These are phyloP conservation scores for Cryptosporidium sp. DNA, from an alignment of 169 alveolate species.

Conservation along the genomic window DNA sequence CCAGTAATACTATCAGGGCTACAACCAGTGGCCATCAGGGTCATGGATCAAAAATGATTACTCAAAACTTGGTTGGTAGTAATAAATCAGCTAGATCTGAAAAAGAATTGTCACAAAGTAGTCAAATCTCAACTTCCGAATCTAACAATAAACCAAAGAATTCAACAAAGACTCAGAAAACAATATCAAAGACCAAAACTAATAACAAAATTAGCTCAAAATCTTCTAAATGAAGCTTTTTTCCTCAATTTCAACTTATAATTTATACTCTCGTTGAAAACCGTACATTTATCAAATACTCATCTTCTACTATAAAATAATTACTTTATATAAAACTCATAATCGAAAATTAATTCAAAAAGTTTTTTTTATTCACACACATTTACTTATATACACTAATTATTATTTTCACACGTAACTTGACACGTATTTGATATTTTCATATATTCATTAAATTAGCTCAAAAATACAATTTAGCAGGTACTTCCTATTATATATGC, in stretches of 20 bases:
- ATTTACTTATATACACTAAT: too few species aligned
- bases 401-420: background rate
- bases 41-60: background rate
- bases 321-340: too few species aligned
- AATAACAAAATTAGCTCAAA: slow-evolving; percentile 1
- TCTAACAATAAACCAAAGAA: background rate
- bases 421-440: background rate
- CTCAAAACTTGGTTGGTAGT: background rate
- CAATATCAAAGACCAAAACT: background rate
- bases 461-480: background rate
- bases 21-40: background rate
- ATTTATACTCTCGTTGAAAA: too few species aligned
- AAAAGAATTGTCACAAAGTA: background rate
- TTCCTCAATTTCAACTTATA: background rate
- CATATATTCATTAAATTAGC: too few species aligned
- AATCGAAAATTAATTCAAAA: background rate
- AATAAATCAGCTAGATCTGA: background rate
- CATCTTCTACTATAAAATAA: too few species aligned
- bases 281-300: background rate
- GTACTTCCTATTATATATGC: background rate
- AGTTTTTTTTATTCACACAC: background rate
- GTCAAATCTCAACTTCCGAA: background rate
- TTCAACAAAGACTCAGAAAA: background rate
- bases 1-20: background rate
- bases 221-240: background rate